Evolutionary conservation across 2,329 filamentous ascomycete genomes (phyloP), one percentile per base, ranked within the genome.

Genomic region (Monilinia aucupariae): DNA sequence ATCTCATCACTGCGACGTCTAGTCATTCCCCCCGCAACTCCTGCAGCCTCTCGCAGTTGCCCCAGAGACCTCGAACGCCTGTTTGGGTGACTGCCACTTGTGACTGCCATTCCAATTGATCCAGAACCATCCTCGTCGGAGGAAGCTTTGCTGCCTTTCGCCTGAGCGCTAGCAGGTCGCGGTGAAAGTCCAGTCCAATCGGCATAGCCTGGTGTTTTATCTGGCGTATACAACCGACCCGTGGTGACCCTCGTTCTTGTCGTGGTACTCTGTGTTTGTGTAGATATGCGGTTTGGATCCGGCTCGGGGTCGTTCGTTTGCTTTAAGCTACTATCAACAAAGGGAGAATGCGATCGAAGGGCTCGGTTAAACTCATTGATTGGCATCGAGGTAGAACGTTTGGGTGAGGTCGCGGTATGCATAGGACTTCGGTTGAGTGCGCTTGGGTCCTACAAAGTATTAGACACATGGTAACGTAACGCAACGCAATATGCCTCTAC

Each of bases 1-100:
- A 87, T 85, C 71, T 88, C 85, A 62, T 85, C 83, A 70, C 83
- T 87, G 37, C 84, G 80, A 43, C 83, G 79, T 50, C 84, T 79
- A 4, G 73, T 64, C 48, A 74, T 74, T 27, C 75, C 73, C 22
- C 68, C 69, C 4, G 22, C 37, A 25, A 22, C 25, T 54, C 74
- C 72, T 3, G 75, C 74, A 25, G 78, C 67, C 37, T 78, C 76
- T 6, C 78, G 75, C 25, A 86, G 75, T 12, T 83, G 82, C 0
- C 83, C 84, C 13, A 87, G 72, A 66, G 84, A 87, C 55, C 84
- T 78, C 2, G 84, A 87, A 52, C 84, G 80, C 50, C 85, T 79
- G 52, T 82, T 80, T 34, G 77, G 41, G 75, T 75, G 71, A 30
- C 74, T 77, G 63, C 85, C 82, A 65, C 81, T 83, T 2, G 84